Evolutionary conservation across 768 basidiomycete genomes (phyloP), one percentile per base, ranked within the genome.

Genomic region (Mycena olivaceomarginata): DNA sequence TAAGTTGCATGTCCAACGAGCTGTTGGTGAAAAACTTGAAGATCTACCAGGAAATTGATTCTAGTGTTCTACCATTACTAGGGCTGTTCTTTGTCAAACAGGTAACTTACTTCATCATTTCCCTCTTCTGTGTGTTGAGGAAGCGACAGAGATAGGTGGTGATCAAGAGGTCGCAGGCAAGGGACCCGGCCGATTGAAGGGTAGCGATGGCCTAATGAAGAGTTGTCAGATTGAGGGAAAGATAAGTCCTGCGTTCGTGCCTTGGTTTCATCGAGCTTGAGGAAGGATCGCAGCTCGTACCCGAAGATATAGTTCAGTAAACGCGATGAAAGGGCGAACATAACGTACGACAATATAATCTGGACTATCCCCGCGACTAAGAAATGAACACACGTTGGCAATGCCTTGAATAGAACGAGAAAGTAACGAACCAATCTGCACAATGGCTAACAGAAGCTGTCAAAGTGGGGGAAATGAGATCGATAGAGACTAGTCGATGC

Each of bases 31-130:
- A 2, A 25, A 25, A 25, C 25, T 25, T 25, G 25, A 25, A 25
- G 25, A 48, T 78, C 70, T 65, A 78, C 56, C 73, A 78, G 63
- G 1, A 25, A 59, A 46, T 78, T 78, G 22, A 73, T 78, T 46
- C 77, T 78, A 31, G 57, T 53, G 31, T 31, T 31, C 31, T 4
- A 31, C 31, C 31, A 31, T 31, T 31, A 31, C n/a, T n/a, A n/a
- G 31, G 31, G 31, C 31, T 31, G 3, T n/a, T 11, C 31, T 48
- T 73, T n/a, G 5, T 25, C 22, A 10, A n/a, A n/a, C 48, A 39
- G 41, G 15, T 11, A 11, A 62, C 77, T 12, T 39, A 75, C 73
- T 53, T 67, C 31, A 56, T 48, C 40, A 78, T 64, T 11, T 72
- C 77, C 2, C 70, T 65, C 69, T 78, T 78, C 41, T 78, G 70